A percentile compares a stretch with the other conserved stretches of the same genome.
phyloP scores from a whole-genome alignment of 2,329 filamentous ascomycete genomes.

The Graphilbum fragrans region DNA sequence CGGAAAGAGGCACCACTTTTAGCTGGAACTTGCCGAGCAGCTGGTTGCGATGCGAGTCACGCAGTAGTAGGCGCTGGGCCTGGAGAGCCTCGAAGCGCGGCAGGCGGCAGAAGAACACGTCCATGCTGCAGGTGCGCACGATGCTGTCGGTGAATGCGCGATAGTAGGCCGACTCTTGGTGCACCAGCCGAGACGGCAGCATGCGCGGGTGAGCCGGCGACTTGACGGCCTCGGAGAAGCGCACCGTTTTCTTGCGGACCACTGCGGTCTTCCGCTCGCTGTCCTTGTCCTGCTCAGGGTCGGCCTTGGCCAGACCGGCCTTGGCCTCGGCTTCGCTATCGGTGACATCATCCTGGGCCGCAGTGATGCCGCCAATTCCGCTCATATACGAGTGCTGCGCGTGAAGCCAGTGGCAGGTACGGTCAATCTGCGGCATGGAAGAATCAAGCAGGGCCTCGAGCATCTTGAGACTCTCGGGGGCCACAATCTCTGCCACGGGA shows the following conservation, averaged over 20 bases:
- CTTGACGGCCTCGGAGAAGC: conserved; percentile 49
- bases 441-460: conserved; percentile 65
- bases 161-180: conserved; percentile 71
- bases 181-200: conserved; percentile 38
- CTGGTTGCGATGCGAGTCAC: conserved; percentile 63
- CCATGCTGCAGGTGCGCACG: conserved; percentile 51
- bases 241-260: conserved; percentile 56
- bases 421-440: conserved; percentile 63
- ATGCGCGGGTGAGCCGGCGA: conserved; percentile 30
- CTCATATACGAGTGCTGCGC: conserved; percentile 70
- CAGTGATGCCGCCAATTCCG: conserved; percentile 47
- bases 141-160: conserved; percentile 71
- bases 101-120: conserved; percentile 76
- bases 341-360: conserved; percentile 8
- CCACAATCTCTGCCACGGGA: conserved; percentile 40
- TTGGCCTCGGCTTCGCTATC: conserved; percentile 13
- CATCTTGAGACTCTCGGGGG: conserved; percentile 54
- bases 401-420: conserved; percentile 76
- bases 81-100: conserved; percentile 83
- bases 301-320: conserved; percentile 10
- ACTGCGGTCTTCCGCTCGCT: conserved; percentile 11
- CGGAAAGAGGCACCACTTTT: conserved; percentile 53
- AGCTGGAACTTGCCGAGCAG: conserved; percentile 79
- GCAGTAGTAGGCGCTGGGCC: conserved; percentile 63
- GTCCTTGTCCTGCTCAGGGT: conserved; percentile 4